Evolutionary conservation across 2,329 filamentous ascomycete genomes (phyloP).

Genomic region (Hypoxylon sp.): DNA sequence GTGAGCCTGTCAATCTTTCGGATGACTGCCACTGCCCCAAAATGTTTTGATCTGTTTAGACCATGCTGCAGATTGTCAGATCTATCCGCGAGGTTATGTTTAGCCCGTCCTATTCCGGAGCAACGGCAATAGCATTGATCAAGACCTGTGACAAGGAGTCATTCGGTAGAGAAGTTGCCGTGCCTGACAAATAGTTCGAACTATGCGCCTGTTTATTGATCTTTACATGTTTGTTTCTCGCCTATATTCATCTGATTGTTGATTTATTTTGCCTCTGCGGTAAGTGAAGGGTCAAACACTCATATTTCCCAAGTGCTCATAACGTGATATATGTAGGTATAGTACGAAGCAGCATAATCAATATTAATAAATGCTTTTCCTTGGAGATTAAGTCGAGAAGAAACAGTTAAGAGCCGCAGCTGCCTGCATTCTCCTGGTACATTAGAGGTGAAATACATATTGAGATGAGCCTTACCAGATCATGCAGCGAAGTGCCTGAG

Average conservation of each 20-base stretch:
- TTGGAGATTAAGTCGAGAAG: constrained; percentile 3
- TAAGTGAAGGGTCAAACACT: constrained; percentile 3
- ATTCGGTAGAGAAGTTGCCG: constrained; percentile 45
- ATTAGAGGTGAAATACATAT: constrained; percentile 25
- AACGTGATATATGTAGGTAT: neutral
- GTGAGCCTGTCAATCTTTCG: constrained; percentile 51
- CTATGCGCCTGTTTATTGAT: constrained; percentile 40
- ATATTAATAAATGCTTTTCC: constrained; percentile 19
- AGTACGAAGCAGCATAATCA: constrained; percentile 18
- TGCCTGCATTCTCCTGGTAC: constrained; percentile 15
- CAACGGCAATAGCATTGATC: constrained; percentile 36
- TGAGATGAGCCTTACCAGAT: constrained; percentile 41
- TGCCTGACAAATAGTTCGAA: constrained; percentile 29
- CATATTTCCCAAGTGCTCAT: constrained; percentile 1
- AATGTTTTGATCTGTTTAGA: constrained; percentile 50
- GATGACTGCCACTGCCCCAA: constrained; percentile 50
- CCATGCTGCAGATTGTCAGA: constrained; percentile 47
- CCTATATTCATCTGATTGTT: constrained; percentile 9
- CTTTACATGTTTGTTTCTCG: constrained; percentile 33
- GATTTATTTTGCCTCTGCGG: neutral
- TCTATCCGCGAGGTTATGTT: constrained; percentile 37
- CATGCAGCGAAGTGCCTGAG: constrained; percentile 38
- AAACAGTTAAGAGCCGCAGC: constrained; percentile 21
- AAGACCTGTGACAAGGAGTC: constrained; percentile 46
- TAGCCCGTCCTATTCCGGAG: constrained; percentile 31